A percentile compares a stretch with the other conserved stretches of the same genome.
Conservation (phyloP, 2,329 filamentous ascomycete genomes). For the Botrytis paeoniae region DNA sequence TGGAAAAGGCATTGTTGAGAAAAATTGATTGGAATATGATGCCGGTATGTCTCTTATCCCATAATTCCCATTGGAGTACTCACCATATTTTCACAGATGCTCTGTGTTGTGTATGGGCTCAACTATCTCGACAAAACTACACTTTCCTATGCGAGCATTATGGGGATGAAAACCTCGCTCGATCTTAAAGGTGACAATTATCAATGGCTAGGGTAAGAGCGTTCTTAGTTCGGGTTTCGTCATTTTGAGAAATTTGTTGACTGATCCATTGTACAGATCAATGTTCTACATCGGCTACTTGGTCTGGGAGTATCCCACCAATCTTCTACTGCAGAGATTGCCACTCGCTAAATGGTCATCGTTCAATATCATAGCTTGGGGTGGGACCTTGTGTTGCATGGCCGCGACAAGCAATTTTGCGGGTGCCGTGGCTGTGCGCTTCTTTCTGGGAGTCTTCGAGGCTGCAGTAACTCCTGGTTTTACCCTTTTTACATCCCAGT, state of each 20-base stretch:
- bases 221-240: background rate
- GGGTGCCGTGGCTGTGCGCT: conserved; percentile 61
- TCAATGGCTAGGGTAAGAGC: conserved; percentile 45
- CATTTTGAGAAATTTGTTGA: background rate
- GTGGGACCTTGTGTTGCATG: conserved; percentile 57
- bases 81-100: conserved; percentile 38
- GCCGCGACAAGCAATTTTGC: conserved; percentile 59
- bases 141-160: conserved; percentile 49
- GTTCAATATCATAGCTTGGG: conserved; percentile 61
- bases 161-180: conserved; percentile 47
- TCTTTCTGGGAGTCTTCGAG: conserved; percentile 68
- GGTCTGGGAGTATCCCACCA: conserved; percentile 37
- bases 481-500: conserved; percentile 64
- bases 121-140: conserved; percentile 53
- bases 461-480: conserved; percentile 67
- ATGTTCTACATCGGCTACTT: conserved; percentile 47
- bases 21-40: conserved; percentile 49
- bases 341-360: conserved; percentile 63
- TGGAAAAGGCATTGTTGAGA: conserved; percentile 42
- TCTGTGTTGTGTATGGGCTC: conserved; percentile 57
- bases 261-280: conserved; percentile 10
- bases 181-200: conserved; percentile 41
- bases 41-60: conserved; percentile 37
- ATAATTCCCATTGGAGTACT: background rate
- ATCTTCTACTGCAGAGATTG: conserved; percentile 47